These are phyloP conservation scores for Brassica juncea DNA, from an alignment of 345 rosid species.

Conservation along the genomic window DNA sequence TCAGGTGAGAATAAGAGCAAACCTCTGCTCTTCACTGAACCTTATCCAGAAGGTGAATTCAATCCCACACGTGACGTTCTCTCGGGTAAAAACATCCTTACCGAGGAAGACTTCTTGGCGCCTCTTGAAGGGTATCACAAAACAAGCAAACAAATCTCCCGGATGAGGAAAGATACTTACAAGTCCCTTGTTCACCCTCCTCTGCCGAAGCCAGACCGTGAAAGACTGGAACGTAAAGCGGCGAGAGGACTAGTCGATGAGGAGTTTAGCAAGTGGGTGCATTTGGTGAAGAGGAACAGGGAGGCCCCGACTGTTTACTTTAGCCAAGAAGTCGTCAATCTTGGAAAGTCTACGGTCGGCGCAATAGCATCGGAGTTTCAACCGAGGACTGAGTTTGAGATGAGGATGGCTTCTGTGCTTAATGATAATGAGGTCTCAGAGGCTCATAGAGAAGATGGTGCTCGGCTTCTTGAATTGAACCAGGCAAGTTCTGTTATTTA, in stretches of 20 bases:
- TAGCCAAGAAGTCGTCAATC: slow-evolving; percentile 61
- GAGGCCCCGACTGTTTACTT: slow-evolving; percentile 80
- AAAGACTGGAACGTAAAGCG: slow-evolving; percentile 72
- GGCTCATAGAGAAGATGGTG: slow-evolving; percentile 82
- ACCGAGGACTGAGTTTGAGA: slow-evolving; percentile 93
- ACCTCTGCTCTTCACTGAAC: slow-evolving; percentile 57
- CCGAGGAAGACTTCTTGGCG: slow-evolving; percentile 63
- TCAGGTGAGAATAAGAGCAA: slow-evolving; percentile 63
- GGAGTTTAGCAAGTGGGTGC: slow-evolving; percentile 74
- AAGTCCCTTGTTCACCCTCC: slow-evolving; percentile 66
- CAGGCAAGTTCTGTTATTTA: slow-evolving; percentile 50
- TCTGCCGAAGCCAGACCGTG: slow-evolving; percentile 65
- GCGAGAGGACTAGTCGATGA: slow-evolving; percentile 63
- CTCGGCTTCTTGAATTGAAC: slow-evolving; percentile 80
- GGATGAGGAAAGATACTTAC: slow-evolving; percentile 50
- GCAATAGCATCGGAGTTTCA: slow-evolving; percentile 91
- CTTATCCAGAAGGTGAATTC: slow-evolving; percentile 86
- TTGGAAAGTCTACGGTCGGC: slow-evolving; percentile 83
- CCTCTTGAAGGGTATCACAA: slow-evolving; percentile 62
- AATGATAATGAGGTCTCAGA: slow-evolving; percentile 58
- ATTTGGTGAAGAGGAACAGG: slow-evolving; percentile 75
- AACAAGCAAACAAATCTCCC: slow-evolving; percentile 53
- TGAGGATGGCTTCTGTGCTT: slow-evolving; percentile 75
- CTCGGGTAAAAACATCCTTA: slow-evolving; percentile 61
- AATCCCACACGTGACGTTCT: slow-evolving; percentile 83